Evolutionary conservation across 495 filamentous ascomycete species (phyloP).

Genomic region (Xanthoparmelia taractica): DNA sequence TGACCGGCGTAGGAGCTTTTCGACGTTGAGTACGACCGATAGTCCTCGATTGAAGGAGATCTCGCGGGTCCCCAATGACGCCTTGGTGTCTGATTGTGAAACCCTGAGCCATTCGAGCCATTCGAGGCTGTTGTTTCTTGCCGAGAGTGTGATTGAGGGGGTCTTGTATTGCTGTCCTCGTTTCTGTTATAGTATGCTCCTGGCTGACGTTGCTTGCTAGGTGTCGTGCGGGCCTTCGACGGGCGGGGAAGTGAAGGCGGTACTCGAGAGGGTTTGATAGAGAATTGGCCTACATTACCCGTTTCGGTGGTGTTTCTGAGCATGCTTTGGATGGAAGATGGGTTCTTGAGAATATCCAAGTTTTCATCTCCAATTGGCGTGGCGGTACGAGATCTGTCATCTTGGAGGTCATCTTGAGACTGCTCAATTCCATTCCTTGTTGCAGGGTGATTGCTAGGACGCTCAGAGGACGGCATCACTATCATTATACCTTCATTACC

Average conservation of each 20-base stretch:
- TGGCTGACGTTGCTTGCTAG: slow-evolving; percentile 9
- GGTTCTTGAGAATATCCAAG: slow-evolving; percentile 9
- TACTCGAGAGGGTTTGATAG: slow-evolving; percentile 42
- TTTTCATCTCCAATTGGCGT: slow-evolving; percentile 10
- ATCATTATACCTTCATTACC: not conserved
- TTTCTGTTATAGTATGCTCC: slow-evolving; percentile 4
- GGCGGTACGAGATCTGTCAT: slow-evolving; percentile 4
- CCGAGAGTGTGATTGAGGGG: not conserved
- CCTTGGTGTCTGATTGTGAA: slow-evolving; percentile 9
- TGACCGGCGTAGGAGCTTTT: slow-evolving; percentile 19
- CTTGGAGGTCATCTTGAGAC: slow-evolving; percentile 9
- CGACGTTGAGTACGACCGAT: slow-evolving; percentile 18
- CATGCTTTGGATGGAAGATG: slow-evolving; percentile 45
- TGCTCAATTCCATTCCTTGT: slow-evolving; percentile 12
- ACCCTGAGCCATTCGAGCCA: slow-evolving; percentile 14
- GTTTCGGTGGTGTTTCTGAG: slow-evolving; percentile 63
- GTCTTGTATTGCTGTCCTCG: not conserved
- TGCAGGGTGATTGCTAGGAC: slow-evolving; percentile 12
- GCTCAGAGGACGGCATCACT: slow-evolving; percentile 20
- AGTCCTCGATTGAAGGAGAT: slow-evolving; percentile 15
- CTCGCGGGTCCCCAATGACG: slow-evolving; percentile 1
- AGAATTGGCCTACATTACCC: slow-evolving; percentile 57
- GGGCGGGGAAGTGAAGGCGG: slow-evolving; percentile 9
- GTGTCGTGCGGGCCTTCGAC: not conserved
- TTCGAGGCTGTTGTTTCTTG: slow-evolving; percentile 7